Base-by-base conservation (phyloP, 148 eudicot species). In the Hydrangea macrophylla region DNA sequence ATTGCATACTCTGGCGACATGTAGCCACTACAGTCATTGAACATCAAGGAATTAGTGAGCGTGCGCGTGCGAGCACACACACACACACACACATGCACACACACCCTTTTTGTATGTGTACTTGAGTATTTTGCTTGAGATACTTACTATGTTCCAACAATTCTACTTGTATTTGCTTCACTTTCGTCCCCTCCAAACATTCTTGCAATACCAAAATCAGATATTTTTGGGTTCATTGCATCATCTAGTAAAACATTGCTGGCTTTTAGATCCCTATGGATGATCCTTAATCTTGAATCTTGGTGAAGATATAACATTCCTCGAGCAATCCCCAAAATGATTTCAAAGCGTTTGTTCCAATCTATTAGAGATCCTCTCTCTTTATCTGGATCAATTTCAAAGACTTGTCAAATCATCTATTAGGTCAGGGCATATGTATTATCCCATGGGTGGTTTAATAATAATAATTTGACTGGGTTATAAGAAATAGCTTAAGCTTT, bases 1-100 rank as follows among this genome's bases (percentile, higher is more conserved):
- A 85, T 64, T 24, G 86, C 86, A 55, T 85, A 85, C 65, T 85
- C 90, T 0, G 90, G 90, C 33, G 90, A 70, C 90, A 85, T 85
- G 51, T 85, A 82, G 39, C 90, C 87, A 61, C 86, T 83, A 83
- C 64, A 73, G 13, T 28, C 13, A 60, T 44, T 31, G 3, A 15
- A 9, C 66, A 39, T n/a, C 10, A 50, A 45, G 4, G 23, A 48
- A 27, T 33, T 30, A 15, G 53, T 48, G 17, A 48, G 8, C 4
- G 53, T 48, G 1, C 1, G 12, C 22, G n/a, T n/a, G n/a, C n/a
- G n/a, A n/a, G n/a, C n/a, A n/a, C n/a, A n/a, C n/a, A n/a, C n/a
- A n/a, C n/a, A n/a, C n/a, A n/a, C n/a, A n/a, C n/a, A n/a, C n/a
- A n/a, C n/a, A n/a, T n/a, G n/a, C n/a, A n/a, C n/a, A n/a, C n/a